phyloP scores from a whole-genome alignment of 768 basidiomycete genomes.

The Clitopilus hobsonii region DNA sequence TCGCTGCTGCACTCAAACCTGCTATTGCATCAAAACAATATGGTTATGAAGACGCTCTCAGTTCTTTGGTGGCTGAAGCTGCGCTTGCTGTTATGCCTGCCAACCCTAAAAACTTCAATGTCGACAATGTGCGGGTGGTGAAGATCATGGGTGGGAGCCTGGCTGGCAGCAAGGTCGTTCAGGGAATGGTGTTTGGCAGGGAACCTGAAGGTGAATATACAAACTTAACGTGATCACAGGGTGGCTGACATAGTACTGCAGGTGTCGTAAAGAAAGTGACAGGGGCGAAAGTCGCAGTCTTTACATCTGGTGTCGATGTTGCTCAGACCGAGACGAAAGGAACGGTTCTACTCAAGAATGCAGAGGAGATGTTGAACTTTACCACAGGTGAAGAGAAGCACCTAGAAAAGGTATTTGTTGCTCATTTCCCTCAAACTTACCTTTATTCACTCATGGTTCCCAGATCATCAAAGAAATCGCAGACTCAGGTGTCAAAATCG shows the following conservation, averaged over 20 bases:
- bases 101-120: slow-evolving; percentile 90
- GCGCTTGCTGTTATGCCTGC: slow-evolving; percentile 88
- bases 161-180: slow-evolving; percentile 79
- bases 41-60: slow-evolving; percentile 81
- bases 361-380: slow-evolving; percentile 97
- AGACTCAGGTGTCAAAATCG: slow-evolving; percentile 88
- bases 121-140: slow-evolving; percentile 96
- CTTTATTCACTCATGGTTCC: background rate
- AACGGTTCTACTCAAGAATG: slow-evolving; percentile 92
- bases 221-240: background rate
- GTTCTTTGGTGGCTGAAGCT: slow-evolving; percentile 87
- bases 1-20: slow-evolving; percentile 77
- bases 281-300: slow-evolving; percentile 92
- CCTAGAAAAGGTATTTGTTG: slow-evolving; percentile 74
- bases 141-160: slow-evolving; percentile 97
- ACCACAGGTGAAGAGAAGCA: slow-evolving; percentile 95
- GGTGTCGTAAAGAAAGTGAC: slow-evolving; percentile 78
- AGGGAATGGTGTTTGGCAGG: slow-evolving; percentile 97
- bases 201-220: slow-evolving; percentile 79
- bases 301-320: slow-evolving; percentile 87
- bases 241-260: slow-evolving; percentile 18
- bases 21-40: slow-evolving; percentile 98
- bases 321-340: slow-evolving; percentile 99
- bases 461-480: slow-evolving; percentile 97
- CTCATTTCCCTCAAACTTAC: background rate